Percentiles rank a stretch among this genome's conserved stretches.
These are phyloP conservation scores for Penicillium pancosmium DNA, from an alignment of 495 filamentous ascomycete genomes.

Conservation along the genomic window DNA sequence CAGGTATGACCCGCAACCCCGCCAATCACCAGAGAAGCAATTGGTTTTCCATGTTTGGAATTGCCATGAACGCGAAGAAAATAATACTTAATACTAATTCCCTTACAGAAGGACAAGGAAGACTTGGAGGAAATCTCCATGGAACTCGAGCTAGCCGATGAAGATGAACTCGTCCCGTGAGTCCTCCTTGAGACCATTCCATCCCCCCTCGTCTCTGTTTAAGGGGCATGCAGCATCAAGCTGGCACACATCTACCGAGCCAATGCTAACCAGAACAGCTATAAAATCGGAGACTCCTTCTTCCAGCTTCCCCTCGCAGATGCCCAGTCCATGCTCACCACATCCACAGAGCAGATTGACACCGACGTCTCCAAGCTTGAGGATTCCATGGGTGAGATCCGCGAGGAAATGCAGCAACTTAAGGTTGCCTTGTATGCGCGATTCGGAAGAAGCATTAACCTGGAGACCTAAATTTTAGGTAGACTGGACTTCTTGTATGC, in stretches of 20 bases:
- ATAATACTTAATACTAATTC: background rate
- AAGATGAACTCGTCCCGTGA: conserved; percentile 90
- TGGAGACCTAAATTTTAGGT: conserved; percentile 92
- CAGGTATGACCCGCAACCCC: conserved; percentile 58
- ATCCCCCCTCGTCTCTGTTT: background rate
- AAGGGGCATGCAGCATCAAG: background rate
- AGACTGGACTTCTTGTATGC: too few species aligned
- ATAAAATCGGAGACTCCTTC: conserved; percentile 96
- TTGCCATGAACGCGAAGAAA: background rate
- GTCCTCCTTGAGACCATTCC: conserved; percentile 22
- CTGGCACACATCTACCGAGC: background rate
- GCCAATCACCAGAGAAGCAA: background rate
- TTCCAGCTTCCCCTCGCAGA: conserved; percentile 80
- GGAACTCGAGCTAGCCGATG: conserved; percentile 93
- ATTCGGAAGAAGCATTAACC: conserved; percentile 92
- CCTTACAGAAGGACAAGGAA: conserved; percentile 90
- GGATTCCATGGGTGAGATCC: conserved; percentile 68
- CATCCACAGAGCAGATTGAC: conserved; percentile 71
- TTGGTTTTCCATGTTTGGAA: background rate
- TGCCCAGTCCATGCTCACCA: conserved; percentile 78
- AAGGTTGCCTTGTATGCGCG: conserved; percentile 92
- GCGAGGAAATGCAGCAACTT: conserved; percentile 83
- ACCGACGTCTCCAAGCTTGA: conserved; percentile 75
- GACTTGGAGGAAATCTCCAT: conserved; percentile 89
- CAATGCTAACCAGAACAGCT: conserved; percentile 53